Conservation (phyloP, 2,329 filamentous ascomycete species). For the Fusarium floridanum region DNA sequence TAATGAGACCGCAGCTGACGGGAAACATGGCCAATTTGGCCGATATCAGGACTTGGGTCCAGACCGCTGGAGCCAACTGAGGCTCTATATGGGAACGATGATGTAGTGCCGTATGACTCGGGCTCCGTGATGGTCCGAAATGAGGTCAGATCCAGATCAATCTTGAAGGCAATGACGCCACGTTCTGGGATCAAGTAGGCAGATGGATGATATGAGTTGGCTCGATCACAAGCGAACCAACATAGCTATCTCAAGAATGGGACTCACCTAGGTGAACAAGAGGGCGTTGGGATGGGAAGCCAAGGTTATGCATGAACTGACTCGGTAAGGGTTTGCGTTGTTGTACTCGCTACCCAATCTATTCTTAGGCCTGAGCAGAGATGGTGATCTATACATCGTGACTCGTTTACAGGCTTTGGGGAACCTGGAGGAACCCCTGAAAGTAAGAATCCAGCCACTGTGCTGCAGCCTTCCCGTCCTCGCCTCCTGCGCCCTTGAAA, state of each 20-base stretch:
- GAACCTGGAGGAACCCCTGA: constrained; percentile 22
- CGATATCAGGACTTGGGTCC: background rate
- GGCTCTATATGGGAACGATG: background rate
- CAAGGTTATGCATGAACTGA: background rate
- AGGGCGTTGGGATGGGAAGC: background rate
- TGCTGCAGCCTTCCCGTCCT: constrained; percentile 20
- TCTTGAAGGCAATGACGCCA: background rate
- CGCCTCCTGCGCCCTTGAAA: constrained; percentile 9
- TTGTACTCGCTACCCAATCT: background rate
- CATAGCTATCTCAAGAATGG: background rate
- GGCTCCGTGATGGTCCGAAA: background rate
- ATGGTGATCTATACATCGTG: background rate
- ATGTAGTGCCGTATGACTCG: background rate
- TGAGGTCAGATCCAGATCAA: background rate
- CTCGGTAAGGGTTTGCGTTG: background rate
- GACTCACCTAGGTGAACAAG: background rate
- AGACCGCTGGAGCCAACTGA: background rate
- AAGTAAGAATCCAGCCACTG: constrained; percentile 28
- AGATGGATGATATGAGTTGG: background rate
- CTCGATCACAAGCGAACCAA: background rate
- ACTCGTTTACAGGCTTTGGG: background rate
- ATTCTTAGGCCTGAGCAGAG: background rate
- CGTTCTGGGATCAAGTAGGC: background rate
- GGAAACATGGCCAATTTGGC: background rate
- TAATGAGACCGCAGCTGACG: background rate